phyloP scores from a whole-genome alignment of 1,284 basidiomycete species.

The Trichosporon sp. region DNA sequence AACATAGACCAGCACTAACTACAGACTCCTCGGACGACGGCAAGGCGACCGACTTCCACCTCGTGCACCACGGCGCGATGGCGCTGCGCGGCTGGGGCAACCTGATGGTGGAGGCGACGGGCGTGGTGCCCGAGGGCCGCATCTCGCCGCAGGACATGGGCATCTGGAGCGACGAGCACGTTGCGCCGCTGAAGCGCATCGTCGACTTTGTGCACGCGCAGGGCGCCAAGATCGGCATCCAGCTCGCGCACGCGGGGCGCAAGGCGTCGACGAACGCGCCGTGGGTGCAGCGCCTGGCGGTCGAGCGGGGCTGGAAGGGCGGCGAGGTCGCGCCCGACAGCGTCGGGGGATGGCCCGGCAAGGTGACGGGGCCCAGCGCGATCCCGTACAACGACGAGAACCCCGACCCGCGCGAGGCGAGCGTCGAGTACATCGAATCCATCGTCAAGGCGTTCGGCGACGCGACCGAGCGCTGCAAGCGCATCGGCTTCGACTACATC shows the following conservation, averaged over 20 bases:
- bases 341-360: constrained; percentile 66
- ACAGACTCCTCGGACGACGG: constrained; percentile 66
- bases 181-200: constrained; percentile 62
- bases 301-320: constrained; percentile 40
- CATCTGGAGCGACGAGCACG: constrained; percentile 71
- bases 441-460: constrained; percentile 64
- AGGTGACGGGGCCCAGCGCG: constrained; percentile 58
- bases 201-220: constrained; percentile 72
- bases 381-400: constrained; percentile 56
- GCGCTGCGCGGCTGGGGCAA: constrained; percentile 55
- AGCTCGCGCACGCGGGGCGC: constrained; percentile 72
- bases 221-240: constrained; percentile 64
- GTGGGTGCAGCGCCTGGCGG: constrained; percentile 53
- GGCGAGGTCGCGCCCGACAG: constrained; percentile 48
- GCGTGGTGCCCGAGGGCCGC: constrained; percentile 70
- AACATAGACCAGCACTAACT: not conserved
- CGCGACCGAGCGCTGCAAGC: constrained; percentile 60
- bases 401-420: constrained; percentile 59
- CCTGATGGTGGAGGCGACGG: constrained; percentile 65
- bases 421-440: constrained; percentile 57
- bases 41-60: constrained; percentile 70
- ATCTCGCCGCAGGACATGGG: constrained; percentile 56
- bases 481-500: constrained; percentile 72
- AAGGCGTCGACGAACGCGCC: constrained; percentile 64
- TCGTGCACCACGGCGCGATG: constrained; percentile 64